Conservation (phyloP, 106 monocot genomes). For the Gastrodia elata region DNA sequence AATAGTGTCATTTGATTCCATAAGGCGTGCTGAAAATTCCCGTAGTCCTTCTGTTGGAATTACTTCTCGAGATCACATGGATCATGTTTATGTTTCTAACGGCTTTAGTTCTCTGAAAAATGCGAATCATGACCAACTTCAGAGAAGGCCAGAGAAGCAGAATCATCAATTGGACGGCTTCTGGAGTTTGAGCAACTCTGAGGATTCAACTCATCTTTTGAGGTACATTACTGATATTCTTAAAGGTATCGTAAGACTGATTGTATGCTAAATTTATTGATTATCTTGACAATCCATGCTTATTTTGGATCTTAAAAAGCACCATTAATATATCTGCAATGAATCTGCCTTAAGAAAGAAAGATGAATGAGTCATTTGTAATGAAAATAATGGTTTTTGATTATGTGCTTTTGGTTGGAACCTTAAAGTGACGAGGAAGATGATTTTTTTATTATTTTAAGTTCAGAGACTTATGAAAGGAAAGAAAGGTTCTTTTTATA, state of each 20-base stretch:
- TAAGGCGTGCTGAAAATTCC: conserved; percentile 15
- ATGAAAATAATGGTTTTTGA: background rate
- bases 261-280: background rate
- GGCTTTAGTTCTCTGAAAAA: conserved; percentile 14
- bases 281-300: background rate
- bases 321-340: background rate
- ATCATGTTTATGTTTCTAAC: conserved; percentile 7
- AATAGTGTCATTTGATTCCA: conserved; percentile 7
- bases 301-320: background rate
- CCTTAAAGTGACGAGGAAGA: background rate
- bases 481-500: no score
- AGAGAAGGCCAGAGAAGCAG: background rate
- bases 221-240: conserved; percentile 17
- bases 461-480: background rate
- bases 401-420: background rate
- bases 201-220: conserved; percentile 11
- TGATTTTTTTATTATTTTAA: background rate
- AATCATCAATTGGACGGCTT: conserved; percentile 9
- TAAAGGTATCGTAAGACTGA: background rate
- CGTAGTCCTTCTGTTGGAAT: background rate
- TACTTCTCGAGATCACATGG: conserved; percentile 8
- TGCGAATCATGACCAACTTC: background rate
- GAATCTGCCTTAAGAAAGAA: background rate
- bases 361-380: background rate
- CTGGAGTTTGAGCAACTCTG: background rate